Conservation (phyloP, 108 stramenopile genomes). For the Pinguiococcus pyrenoidosus region DNA sequence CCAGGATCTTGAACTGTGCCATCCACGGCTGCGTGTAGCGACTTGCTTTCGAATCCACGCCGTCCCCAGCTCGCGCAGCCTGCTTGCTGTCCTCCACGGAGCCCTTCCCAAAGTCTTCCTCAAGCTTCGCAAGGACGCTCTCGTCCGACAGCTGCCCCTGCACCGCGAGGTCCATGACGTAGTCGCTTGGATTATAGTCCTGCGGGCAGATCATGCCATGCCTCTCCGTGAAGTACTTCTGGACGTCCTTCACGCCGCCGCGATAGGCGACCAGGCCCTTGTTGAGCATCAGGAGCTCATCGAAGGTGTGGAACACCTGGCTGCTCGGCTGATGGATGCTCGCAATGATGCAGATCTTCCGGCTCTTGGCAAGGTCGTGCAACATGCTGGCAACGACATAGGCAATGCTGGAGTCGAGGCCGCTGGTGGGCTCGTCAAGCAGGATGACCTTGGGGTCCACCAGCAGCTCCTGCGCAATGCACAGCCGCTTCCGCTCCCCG, state of each 20-base stretch:
- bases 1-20: not conserved
- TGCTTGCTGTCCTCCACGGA: not conserved
- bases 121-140: too few species aligned
- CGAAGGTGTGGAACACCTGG: slow-evolving; percentile 4
- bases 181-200: not conserved
- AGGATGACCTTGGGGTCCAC: slow-evolving; percentile 5
- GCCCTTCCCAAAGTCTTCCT: too few species aligned
- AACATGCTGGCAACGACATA: not conserved
- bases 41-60: too few species aligned
- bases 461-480: slow-evolving; percentile 10
- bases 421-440: too few species aligned
- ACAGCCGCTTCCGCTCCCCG: slow-evolving; percentile 13
- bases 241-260: not conserved
- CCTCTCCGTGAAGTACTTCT: not conserved
- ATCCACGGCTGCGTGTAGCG: not conserved
- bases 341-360: not conserved
- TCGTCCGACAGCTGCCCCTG: not conserved
- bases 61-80: too few species aligned
- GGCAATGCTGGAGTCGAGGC: too few species aligned
- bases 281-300: slow-evolving; percentile 1
- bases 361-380: not conserved
- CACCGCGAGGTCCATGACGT: not conserved
- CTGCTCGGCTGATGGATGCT: slow-evolving; percentile 12
- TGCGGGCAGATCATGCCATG: slow-evolving; percentile 1
- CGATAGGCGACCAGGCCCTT: slow-evolving; percentile 1